Conservation (phyloP, 371 early-diverging fungal species). For the Rhizopus sp. region DNA sequence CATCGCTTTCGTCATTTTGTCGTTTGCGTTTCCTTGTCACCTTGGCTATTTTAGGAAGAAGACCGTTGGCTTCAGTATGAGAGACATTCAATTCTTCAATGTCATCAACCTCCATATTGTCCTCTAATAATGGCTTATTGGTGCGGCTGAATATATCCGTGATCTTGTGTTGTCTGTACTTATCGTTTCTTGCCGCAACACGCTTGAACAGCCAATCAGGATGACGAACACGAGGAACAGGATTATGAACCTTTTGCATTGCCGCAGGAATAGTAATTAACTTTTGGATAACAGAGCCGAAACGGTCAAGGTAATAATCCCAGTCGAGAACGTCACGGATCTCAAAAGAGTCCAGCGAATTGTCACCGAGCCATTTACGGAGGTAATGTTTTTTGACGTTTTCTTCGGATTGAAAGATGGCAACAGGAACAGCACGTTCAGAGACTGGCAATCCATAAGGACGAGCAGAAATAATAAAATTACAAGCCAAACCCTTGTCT, state of each 20-base stretch:
- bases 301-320: slow-evolving; percentile 98
- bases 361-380: slow-evolving; percentile 93
- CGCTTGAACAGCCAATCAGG: slow-evolving; percentile 95
- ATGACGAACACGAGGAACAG: slow-evolving; percentile 89
- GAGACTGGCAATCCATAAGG: slow-evolving; percentile 92
- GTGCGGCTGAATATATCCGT: slow-evolving; percentile 76
- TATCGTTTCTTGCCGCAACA: slow-evolving; percentile 71
- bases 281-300: slow-evolving; percentile 95
- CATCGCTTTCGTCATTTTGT: background rate
- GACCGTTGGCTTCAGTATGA: slow-evolving; percentile 20
- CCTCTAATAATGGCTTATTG: slow-evolving; percentile 29
- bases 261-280: slow-evolving; percentile 99
- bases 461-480: slow-evolving; percentile 92
- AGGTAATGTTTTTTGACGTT: slow-evolving; percentile 83
- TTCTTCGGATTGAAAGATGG: slow-evolving; percentile 91
- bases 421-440: slow-evolving; percentile 96
- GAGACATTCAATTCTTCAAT: slow-evolving; percentile 37
- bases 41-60: slow-evolving; percentile 32
- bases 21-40: slow-evolving; percentile 32
- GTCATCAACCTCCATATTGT: slow-evolving; percentile 24
- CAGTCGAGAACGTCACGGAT: slow-evolving; percentile 97
- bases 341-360: slow-evolving; percentile 69
- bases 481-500: slow-evolving; percentile 96
- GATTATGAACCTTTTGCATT: slow-evolving; percentile 95
- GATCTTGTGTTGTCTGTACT: slow-evolving; percentile 83